These are phyloP conservation scores for Paspalum notatum DNA, from an alignment of 176 grass and related monocot genomes.

Conservation along the genomic window DNA sequence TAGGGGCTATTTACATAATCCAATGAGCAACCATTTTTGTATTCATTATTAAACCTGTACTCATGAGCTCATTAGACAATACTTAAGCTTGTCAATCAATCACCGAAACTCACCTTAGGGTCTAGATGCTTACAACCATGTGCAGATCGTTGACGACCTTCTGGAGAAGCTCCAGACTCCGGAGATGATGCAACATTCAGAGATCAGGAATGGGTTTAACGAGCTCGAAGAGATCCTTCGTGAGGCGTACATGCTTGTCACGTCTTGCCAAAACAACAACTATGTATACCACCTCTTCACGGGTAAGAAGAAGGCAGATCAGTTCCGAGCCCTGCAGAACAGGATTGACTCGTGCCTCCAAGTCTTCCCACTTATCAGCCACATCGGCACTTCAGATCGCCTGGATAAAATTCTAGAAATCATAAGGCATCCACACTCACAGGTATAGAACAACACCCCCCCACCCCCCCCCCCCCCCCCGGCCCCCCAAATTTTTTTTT, in stretches of 20 bases:
- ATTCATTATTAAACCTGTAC: no score
- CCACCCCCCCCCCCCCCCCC: no score
- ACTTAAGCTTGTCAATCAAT: no score
- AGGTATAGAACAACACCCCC: no score
- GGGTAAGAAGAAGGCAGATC: conserved; percentile 54
- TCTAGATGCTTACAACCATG: no score
- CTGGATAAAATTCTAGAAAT: conserved; percentile 31
- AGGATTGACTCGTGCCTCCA: conserved; percentile 58
- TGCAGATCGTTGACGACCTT: conserved; percentile 54
- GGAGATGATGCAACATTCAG: conserved; percentile 58
- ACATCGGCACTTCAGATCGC: conserved; percentile 50
- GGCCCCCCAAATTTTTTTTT: no score
- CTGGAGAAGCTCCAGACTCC: conserved; percentile 52
- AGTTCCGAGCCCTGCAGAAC: conserved; percentile 51
- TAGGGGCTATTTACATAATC: no score
- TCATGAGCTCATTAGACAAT: no score
- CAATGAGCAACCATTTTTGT: no score
- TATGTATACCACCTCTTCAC: conserved; percentile 56
- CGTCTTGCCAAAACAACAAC: conserved; percentile 51
- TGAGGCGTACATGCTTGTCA: conserved; percentile 41
- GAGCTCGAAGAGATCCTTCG: conserved; percentile 30
- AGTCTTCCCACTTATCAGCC: conserved; percentile 70
- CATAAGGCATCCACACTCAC: neutral
- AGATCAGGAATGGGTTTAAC: conserved; percentile 52
- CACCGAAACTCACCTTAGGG: no score